Evolutionary conservation across 768 basidiomycete species (phyloP).

Genomic region (Plicaturopsis crispa): DNA sequence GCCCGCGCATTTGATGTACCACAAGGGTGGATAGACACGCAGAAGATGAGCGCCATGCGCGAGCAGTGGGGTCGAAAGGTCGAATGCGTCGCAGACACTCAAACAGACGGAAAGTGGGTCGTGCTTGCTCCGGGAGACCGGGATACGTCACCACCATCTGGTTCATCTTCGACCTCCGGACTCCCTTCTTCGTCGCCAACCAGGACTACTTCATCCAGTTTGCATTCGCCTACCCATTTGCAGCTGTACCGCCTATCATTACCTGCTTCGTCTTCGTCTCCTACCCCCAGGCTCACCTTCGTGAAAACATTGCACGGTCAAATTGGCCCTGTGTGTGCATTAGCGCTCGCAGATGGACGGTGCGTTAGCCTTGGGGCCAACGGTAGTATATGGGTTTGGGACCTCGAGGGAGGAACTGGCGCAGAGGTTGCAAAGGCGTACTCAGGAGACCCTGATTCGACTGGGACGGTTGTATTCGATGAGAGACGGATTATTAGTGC

Average conservation of each 20-base stretch:
- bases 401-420: constrained; percentile 52
- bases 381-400: constrained; percentile 83
- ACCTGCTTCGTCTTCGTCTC: constrained; percentile 41
- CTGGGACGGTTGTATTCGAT: constrained; percentile 59
- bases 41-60: constrained; percentile 52
- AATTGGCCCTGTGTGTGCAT: constrained; percentile 52
- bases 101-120: constrained; percentile 84
- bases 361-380: constrained; percentile 70
- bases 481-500: constrained; percentile 62
- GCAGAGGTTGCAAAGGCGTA: constrained; percentile 21
- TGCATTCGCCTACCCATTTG: constrained; percentile 44
- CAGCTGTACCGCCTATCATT: constrained; percentile 72
- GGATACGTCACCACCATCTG: constrained; percentile 18
- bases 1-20: constrained; percentile 67
- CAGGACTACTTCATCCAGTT: constrained; percentile 22
- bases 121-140: constrained; percentile 59
- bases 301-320: constrained; percentile 69
- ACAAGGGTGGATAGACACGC: constrained; percentile 62
- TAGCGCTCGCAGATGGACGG: constrained; percentile 74
- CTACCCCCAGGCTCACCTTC: constrained; percentile 61
- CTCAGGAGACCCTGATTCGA: constrained; percentile 23
- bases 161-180: constrained; percentile 12
- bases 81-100: constrained; percentile 57
- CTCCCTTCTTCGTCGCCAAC: constrained; percentile 15
- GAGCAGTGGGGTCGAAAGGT: constrained; percentile 80